A percentile compares a stretch with the other conserved stretches of the same genome.
Evolutionary conservation across 164 flowering plant genomes (phyloP).

Genomic region (Umbilicus rupestris): DNA sequence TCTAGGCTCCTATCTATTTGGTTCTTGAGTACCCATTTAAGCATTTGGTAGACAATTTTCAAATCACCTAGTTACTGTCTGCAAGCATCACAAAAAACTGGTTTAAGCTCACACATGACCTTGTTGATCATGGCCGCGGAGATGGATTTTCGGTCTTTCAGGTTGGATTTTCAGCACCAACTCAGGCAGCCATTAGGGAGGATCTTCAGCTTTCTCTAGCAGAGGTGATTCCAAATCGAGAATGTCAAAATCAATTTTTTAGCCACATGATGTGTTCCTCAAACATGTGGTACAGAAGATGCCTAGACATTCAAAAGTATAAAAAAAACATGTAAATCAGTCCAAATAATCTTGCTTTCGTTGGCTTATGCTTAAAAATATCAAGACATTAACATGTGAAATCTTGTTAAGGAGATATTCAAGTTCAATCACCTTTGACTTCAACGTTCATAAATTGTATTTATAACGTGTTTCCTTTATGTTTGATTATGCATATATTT

Average conservation of each 20-base stretch:
- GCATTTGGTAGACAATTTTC: no score
- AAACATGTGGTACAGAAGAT: slow-evolving; percentile 2
- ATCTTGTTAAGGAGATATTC: no score
- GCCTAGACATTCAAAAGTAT: not conserved
- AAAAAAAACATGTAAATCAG: not conserved
- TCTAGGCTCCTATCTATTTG: slow-evolving; percentile 1
- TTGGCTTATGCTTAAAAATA: not conserved
- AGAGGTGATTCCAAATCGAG: not conserved
- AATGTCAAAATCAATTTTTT: not conserved
- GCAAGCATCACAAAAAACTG: no score
- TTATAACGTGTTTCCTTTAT: no score
- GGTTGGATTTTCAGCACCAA: slow-evolving; percentile 6
- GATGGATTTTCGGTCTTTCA: not conserved
- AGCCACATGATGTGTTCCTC: not conserved
- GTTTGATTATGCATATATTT: no score
- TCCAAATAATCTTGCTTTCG: not conserved
- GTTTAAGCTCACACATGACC: not conserved
- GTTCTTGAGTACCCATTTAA: slow-evolving; percentile 4
- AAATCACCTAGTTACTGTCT: no score
- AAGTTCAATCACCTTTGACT: no score
- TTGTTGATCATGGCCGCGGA: not conserved
- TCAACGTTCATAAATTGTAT: no score
- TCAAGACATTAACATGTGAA: not conserved
- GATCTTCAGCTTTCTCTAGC: slow-evolving; percentile 5
- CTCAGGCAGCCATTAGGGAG: slow-evolving; percentile 5